Percentiles rank a stretch among this genome's conserved stretches.
phyloP scores from a whole-genome alignment of 768 basidiomycete genomes.

The Podaxis rugospora region DNA sequence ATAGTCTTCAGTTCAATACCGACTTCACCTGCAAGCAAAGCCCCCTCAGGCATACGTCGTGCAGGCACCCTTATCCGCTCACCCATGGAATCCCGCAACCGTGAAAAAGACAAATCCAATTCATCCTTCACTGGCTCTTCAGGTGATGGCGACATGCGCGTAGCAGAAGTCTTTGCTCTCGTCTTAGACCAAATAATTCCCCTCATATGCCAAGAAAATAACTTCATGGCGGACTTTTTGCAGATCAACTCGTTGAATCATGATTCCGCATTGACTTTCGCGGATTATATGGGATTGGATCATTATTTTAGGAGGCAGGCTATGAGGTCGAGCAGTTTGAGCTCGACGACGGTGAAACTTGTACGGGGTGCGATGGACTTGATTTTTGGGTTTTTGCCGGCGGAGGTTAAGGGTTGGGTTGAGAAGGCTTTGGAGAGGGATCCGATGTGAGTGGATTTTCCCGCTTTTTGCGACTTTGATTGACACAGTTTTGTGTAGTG shows the following conservation, averaged over 20 bases:
- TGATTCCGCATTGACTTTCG: conserved; percentile 84
- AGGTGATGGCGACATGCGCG: conserved; percentile 22
- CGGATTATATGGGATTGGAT: conserved; percentile 92
- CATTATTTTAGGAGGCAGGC: conserved; percentile 94
- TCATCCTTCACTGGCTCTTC: background rate
- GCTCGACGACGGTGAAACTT: conserved; percentile 68
- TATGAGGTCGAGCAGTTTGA: conserved; percentile 62
- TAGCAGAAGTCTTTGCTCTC: conserved; percentile 62
- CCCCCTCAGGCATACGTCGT: conserved; percentile 63
- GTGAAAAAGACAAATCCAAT: conserved; percentile 41
- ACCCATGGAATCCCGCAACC: conserved; percentile 59
- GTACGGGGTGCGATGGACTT: conserved; percentile 89
- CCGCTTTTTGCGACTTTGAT: background rate
- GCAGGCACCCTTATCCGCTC: conserved; percentile 84
- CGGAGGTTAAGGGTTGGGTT: conserved; percentile 81
- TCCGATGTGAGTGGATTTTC: conserved; percentile 47
- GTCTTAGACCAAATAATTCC: conserved; percentile 74
- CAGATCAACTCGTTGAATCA: conserved; percentile 57
- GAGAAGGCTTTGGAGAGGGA: conserved; percentile 76
- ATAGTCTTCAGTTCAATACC: conserved; percentile 45
- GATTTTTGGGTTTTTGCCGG: conserved; percentile 89
- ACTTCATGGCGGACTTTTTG: conserved; percentile 87
- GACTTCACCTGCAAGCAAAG: conserved; percentile 36
- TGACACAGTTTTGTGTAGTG: conserved; percentile 40
- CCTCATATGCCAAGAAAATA: conserved; percentile 77